phyloP scores from a whole-genome alignment of 352 stramenopile species.

The Globisporangium viniferum region DNA sequence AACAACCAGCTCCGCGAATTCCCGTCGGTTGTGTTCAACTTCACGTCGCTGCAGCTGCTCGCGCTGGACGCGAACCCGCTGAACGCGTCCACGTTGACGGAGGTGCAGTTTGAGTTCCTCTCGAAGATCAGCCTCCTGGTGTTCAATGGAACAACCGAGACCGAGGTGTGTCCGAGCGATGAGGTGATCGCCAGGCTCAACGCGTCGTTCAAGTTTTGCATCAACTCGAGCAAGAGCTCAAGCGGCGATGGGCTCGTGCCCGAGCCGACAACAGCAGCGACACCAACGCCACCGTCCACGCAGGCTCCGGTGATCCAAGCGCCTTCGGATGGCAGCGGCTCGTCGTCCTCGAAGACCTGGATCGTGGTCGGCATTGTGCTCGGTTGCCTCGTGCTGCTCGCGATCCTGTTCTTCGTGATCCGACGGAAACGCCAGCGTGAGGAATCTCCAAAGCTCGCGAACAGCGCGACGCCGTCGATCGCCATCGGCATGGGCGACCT shows the following conservation, averaged over 20 bases:
- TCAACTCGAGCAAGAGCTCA: conserved; percentile 7
- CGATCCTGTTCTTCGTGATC: conserved; percentile 33
- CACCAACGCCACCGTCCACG: conserved; percentile 5
- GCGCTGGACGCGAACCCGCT: conserved; percentile 49
- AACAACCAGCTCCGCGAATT: conserved; percentile 45
- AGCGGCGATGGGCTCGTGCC: conserved; percentile 15
- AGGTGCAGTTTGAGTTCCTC: conserved; percentile 52
- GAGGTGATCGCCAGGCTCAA: conserved; percentile 43
- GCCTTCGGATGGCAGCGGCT: not conserved
- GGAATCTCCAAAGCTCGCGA: conserved; percentile 45
- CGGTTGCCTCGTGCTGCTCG: conserved; percentile 29
- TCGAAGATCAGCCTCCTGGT: conserved; percentile 41
- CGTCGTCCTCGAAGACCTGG: conserved; percentile 33
- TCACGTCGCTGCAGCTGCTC: conserved; percentile 47
- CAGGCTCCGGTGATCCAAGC: not conserved
- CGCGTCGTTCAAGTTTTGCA: conserved; percentile 60
- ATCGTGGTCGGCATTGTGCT: conserved; percentile 42
- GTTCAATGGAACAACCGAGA: conserved; percentile 52
- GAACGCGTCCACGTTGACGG: conserved; percentile 45
- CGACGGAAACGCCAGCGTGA: conserved; percentile 38
- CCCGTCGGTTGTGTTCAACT: conserved; percentile 51
- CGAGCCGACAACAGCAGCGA: conserved; percentile 9
- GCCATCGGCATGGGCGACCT: conserved; percentile 57
- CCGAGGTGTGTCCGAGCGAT: conserved; percentile 43
- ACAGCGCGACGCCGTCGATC: conserved; percentile 46